A percentile compares a stretch with the other conserved stretches of the same genome.
Conservation (phyloP, 1,139 yeast genomes). For the Pichia sp. region DNA sequence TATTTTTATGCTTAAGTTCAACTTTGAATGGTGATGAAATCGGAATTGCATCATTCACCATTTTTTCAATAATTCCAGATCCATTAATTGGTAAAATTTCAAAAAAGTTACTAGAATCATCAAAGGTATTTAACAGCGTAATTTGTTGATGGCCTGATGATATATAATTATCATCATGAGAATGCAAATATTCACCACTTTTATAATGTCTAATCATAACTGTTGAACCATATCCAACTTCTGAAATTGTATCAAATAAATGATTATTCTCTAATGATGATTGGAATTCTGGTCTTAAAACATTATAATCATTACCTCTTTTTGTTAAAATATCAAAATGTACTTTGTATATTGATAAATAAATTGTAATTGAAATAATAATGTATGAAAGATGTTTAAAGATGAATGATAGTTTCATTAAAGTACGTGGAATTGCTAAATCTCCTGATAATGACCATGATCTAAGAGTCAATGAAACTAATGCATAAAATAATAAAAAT, state of each 20-base stretch:
- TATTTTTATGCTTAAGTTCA: conserved; percentile 54
- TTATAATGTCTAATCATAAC: conserved; percentile 61
- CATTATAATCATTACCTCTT: conserved; percentile 46
- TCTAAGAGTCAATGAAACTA: conserved; percentile 35
- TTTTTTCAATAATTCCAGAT: conserved; percentile 9
- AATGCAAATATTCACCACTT: conserved; percentile 61
- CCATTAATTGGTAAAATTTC: conserved; percentile 39
- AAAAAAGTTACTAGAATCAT: conserved; percentile 59
- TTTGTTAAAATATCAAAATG: conserved; percentile 45
- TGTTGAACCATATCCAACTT: conserved; percentile 58
- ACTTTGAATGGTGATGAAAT: conserved; percentile 47
- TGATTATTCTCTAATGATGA: conserved; percentile 41
- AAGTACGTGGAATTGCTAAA: conserved; percentile 33
- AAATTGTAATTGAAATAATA: conserved; percentile 45
- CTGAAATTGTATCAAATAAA: conserved; percentile 37
- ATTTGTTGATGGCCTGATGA: conserved; percentile 61
- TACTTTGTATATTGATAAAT: conserved; percentile 40
- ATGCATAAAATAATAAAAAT: conserved; percentile 47
- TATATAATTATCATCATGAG: conserved; percentile 50
- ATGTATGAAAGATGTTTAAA: conserved; percentile 35
- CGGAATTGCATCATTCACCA: conserved; percentile 29
- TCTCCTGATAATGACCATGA: conserved; percentile 60
- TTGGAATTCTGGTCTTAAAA: conserved; percentile 55
- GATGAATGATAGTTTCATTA: conserved; percentile 32
- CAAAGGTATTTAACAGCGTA: conserved; percentile 47